phyloP scores from a whole-genome alignment of 176 grass and related monocot species.

The Phragmites australis region DNA sequence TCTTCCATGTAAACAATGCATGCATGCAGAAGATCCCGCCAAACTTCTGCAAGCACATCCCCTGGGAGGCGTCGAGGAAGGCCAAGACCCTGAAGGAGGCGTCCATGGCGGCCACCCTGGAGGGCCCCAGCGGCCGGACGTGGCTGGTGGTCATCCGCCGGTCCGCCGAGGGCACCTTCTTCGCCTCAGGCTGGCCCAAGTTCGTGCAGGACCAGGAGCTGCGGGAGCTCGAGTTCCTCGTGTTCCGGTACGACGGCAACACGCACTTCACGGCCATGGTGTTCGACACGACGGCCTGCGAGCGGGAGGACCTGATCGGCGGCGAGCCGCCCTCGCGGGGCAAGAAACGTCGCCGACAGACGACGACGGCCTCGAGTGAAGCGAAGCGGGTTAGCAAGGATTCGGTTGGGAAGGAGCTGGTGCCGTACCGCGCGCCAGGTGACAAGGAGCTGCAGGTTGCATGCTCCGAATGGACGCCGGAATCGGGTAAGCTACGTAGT shows the following conservation, averaged over 20 bases:
- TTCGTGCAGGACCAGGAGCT: slow-evolving; percentile 75
- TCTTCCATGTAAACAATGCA: slow-evolving; percentile 4
- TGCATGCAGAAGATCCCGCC: slow-evolving; percentile 76
- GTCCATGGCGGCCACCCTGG: slow-evolving; percentile 58
- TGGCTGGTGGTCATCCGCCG: slow-evolving; percentile 64
- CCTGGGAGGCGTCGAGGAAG: slow-evolving; percentile 43
- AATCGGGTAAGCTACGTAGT: neutral
- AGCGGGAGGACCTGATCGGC: slow-evolving; percentile 55
- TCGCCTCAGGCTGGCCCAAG: slow-evolving; percentile 62
- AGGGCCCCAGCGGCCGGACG: slow-evolving; percentile 64
- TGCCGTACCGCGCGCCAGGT: slow-evolving; percentile 27
- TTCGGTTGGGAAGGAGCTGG: slow-evolving; percentile 45
- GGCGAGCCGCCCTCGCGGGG: neutral
- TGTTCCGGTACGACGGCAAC: slow-evolving; percentile 66
- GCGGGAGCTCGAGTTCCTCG: slow-evolving; percentile 69
- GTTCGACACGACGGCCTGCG: slow-evolving; percentile 71
- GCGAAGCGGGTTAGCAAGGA: neutral
- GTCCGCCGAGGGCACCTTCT: slow-evolving; percentile 58
- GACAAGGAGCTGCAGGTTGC: neutral
- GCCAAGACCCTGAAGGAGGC: slow-evolving; percentile 31
- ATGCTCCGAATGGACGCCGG: neutral
- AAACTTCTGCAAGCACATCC: slow-evolving; percentile 78
- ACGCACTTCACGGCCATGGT: slow-evolving; percentile 65
- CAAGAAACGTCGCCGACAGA: slow-evolving; percentile 38
- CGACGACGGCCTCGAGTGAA: slow-evolving; percentile 16